Evolutionary conservation across 164 flowering plant genomes (phyloP).

Genomic region (Berberis thunbergii): DNA sequence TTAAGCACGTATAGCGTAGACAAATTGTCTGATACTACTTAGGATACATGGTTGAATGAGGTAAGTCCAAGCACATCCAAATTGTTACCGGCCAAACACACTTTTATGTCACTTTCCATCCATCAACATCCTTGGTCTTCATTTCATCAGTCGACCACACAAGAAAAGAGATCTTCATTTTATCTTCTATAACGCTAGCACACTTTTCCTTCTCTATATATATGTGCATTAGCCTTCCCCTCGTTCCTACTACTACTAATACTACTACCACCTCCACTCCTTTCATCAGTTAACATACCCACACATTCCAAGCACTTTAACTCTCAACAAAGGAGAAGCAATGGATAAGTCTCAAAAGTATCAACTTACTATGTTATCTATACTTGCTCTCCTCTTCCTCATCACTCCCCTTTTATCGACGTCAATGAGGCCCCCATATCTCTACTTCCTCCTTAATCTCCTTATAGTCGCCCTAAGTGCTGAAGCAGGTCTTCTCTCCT

Average conservation of each 20-base stretch:
- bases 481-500: conserved; percentile 59
- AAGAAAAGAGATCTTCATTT: not conserved
- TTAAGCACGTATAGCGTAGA: too few species aligned
- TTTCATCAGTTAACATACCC: not conserved
- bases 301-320: not conserved
- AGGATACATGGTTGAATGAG: too few species aligned
- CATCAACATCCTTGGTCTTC: too few species aligned
- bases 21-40: too few species aligned
- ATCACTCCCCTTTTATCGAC: conserved; percentile 52
- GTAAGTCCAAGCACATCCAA: too few species aligned
- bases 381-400: conserved; percentile 39
- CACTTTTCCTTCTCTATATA: conserved; percentile 9
- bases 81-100: too few species aligned
- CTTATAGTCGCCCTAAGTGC: conserved; percentile 57
- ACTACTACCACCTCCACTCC: not conserved
- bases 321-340: not conserved
- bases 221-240: conserved; percentile 4
- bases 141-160: too few species aligned
- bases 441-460: conserved; percentile 58
- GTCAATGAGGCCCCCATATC: conserved; percentile 44
- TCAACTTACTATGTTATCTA: conserved; percentile 32
- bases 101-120: too few species aligned
- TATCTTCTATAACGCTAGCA: not conserved
- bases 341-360: conserved; percentile 40
- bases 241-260: conserved; percentile 2